These are phyloP conservation scores for Neurospora africana DNA, from an alignment of 495 filamentous ascomycete genomes.

Conservation along the genomic window DNA sequence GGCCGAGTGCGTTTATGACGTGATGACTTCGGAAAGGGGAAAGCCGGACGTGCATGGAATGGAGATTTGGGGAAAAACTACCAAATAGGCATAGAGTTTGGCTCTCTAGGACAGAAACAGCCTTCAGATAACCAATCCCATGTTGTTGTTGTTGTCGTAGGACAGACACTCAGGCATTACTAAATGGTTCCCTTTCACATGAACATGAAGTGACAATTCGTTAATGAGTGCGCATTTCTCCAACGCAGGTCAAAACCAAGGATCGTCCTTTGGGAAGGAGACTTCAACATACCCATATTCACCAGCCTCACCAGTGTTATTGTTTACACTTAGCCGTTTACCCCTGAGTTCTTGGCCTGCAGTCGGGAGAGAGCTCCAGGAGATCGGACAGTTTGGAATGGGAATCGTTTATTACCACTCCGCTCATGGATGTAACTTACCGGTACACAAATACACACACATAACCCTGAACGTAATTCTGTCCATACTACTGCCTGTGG, in stretches of 20 bases:
- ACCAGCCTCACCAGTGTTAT: neutral
- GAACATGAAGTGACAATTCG: neutral
- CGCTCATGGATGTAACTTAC: neutral
- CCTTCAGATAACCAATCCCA: neutral
- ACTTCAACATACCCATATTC: neutral
- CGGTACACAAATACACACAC: neutral
- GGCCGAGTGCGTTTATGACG: neutral
- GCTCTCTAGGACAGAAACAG: neutral
- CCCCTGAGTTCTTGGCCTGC: neutral
- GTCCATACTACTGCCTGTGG: neutral
- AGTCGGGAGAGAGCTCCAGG: neutral
- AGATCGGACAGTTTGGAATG: neutral
- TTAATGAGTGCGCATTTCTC: neutral
- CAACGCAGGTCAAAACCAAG: neutral
- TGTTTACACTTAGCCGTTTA: neutral
- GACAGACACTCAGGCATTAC: neutral
- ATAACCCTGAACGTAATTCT: neutral
- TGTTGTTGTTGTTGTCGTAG: neutral
- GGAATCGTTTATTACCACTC: neutral
- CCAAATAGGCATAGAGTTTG: neutral
- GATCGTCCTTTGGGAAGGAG: neutral
- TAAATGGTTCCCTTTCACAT: neutral
- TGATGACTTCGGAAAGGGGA: neutral
- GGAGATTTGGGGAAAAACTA: neutral
- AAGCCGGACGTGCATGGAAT: neutral